phyloP scores from a whole-genome alignment of 179 eudicot species.

The Heliamphora pulchella region DNA sequence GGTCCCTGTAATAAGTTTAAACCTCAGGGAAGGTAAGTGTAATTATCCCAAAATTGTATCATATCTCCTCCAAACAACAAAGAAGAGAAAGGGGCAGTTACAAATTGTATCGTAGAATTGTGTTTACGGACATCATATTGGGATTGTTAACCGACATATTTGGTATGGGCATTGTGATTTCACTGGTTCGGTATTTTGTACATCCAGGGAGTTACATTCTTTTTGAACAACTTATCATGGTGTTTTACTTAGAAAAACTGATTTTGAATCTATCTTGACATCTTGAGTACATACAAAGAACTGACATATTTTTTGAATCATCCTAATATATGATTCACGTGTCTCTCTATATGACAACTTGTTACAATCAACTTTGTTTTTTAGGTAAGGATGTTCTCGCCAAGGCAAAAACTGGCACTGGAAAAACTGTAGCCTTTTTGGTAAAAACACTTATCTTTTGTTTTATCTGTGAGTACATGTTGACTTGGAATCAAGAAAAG shows the following conservation, averaged over 20 bases:
- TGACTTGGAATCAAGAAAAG: no score
- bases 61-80: neutral
- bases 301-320: neutral
- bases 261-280: neutral
- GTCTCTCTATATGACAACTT: neutral
- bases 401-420: slow-evolving; percentile 96
- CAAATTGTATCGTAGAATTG: neutral
- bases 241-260: neutral
- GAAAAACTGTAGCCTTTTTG: slow-evolving; percentile 96
- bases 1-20: no score
- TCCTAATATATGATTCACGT: neutral
- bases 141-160: neutral
- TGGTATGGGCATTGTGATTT: no score
- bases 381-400: slow-evolving; percentile 97
- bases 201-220: neutral
- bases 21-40: no score
- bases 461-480: neutral
- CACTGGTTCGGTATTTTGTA: neutral
- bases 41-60: no score
- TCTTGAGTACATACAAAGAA: neutral
- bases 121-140: neutral
- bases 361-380: slow-evolving; percentile 13
- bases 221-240: neutral
- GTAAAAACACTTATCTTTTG: slow-evolving; percentile 35
- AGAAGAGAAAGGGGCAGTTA: neutral